These are phyloP conservation scores for Arctium lappa DNA, from an alignment of 129 eudicot species.

Conservation along the genomic window DNA sequence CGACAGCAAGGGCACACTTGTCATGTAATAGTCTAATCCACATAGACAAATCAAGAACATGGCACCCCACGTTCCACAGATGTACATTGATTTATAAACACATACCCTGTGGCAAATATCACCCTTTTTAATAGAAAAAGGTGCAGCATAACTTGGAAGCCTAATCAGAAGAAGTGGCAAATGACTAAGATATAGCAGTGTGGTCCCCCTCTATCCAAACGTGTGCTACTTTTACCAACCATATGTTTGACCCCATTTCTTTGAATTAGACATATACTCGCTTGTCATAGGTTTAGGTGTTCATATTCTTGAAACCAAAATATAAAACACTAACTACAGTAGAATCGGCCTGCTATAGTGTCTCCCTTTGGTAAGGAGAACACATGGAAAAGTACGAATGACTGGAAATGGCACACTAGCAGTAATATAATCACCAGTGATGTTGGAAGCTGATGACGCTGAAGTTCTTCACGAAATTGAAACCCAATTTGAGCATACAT, in stretches of 20 bases:
- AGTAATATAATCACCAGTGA: conserved; percentile 44
- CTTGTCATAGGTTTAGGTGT: neutral
- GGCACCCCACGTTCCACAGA: neutral
- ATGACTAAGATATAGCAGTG: neutral
- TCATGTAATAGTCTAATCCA: neutral
- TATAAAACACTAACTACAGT: neutral
- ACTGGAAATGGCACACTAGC: neutral
- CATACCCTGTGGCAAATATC: neutral
- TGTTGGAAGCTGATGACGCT: conserved; percentile 60
- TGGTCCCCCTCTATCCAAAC: neutral
- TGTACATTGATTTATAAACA: neutral
- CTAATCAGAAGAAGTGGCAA: neutral
- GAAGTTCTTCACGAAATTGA: conserved; percentile 73
- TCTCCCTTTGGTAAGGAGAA: neutral
- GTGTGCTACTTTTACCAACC: neutral
- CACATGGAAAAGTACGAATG: neutral
- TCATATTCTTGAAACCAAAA: neutral
- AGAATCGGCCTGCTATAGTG: conserved; percentile 2
- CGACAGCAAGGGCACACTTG: neutral
- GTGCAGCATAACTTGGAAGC: neutral
- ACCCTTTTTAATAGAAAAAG: neutral
- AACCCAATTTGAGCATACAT: conserved; percentile 78
- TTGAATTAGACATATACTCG: neutral
- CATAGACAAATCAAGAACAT: neutral
- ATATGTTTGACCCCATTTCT: neutral